These are phyloP conservation scores for Ophiostoma ips DNA, from an alignment of 2,329 filamentous ascomycete genomes.

Conservation along the genomic window DNA sequence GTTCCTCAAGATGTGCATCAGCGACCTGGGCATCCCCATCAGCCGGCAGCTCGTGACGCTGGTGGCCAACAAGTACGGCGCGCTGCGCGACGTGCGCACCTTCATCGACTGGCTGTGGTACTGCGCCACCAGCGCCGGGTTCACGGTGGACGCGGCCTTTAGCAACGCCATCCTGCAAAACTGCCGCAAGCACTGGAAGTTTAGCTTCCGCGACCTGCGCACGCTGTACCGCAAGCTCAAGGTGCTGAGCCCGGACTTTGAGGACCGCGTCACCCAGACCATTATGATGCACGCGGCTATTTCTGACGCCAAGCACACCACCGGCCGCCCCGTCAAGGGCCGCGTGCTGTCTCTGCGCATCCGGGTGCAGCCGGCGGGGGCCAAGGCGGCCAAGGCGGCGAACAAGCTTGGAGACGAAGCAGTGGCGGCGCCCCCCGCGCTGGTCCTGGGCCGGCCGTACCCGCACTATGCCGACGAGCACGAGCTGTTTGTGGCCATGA, in stretches of 20 bases:
- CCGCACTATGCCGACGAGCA: conserved; percentile 14
- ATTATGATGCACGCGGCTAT: conserved; percentile 20
- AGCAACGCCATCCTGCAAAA: conserved; percentile 26
- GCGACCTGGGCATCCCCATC: conserved; percentile 23
- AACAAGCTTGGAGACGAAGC: too few species aligned
- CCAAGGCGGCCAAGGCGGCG: too few species aligned
- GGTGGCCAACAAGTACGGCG: conserved; percentile 29
- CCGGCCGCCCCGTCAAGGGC: conserved; percentile 11
- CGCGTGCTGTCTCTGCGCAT: conserved; percentile 17
- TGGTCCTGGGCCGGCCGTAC: neutral
- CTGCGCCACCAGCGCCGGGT: conserved; percentile 24
- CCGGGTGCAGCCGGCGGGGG: neutral
- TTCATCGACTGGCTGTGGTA: conserved; percentile 28
- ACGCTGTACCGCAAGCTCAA: conserved; percentile 22
- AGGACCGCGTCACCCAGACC: conserved; percentile 24
- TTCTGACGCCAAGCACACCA: conserved; percentile 16
- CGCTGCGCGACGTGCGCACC: conserved; percentile 23
- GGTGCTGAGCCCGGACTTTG: conserved; percentile 19
- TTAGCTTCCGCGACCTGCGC: conserved; percentile 23
- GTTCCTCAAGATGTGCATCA: conserved; percentile 32
- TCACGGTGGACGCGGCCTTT: conserved; percentile 24
- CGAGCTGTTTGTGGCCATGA: conserved; percentile 28
- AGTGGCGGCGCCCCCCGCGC: conserved; percentile 12
- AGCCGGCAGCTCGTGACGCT: conserved; percentile 26
- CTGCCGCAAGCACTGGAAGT: conserved; percentile 25